Evolutionary conservation across 1,139 yeast species (phyloP).

Genomic region (Arxiozyma slooffiae): DNA sequence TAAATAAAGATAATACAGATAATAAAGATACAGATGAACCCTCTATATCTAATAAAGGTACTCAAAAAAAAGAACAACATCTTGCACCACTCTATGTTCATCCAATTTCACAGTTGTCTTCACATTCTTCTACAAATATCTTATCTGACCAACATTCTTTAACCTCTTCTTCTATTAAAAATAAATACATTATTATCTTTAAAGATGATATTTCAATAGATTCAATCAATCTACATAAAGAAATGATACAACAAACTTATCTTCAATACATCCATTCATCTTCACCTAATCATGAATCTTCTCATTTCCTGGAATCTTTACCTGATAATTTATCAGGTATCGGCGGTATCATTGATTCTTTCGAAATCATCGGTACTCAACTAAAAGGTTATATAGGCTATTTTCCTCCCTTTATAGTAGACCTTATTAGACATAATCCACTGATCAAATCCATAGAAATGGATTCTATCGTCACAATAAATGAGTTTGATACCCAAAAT

Average conservation of each 20-base stretch:
- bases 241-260: conserved; percentile 35
- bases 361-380: conserved; percentile 42
- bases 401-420: conserved; percentile 63
- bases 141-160: background rate
- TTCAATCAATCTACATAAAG: conserved; percentile 51
- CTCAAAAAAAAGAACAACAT: background rate
- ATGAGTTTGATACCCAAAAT: conserved; percentile 36
- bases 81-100: conserved; percentile 1
- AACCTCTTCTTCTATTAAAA: conserved; percentile 1
- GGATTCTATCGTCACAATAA: conserved; percentile 2
- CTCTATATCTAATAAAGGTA: background rate
- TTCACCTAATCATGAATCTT: conserved; percentile 10
- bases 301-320: conserved; percentile 1
- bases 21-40: background rate
- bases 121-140: background rate
- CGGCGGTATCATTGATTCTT: conserved; percentile 61
- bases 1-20: background rate
- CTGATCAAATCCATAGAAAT: conserved; percentile 6
- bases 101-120: background rate
- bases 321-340: background rate
- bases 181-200: conserved; percentile 65
- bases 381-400: conserved; percentile 64
- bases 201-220: conserved; percentile 48
- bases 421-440: conserved; percentile 45
- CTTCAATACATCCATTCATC: conserved; percentile 13